Base-by-base conservation (phyloP, 345 rosid genomes). In the Nasturtium officinale region DNA sequence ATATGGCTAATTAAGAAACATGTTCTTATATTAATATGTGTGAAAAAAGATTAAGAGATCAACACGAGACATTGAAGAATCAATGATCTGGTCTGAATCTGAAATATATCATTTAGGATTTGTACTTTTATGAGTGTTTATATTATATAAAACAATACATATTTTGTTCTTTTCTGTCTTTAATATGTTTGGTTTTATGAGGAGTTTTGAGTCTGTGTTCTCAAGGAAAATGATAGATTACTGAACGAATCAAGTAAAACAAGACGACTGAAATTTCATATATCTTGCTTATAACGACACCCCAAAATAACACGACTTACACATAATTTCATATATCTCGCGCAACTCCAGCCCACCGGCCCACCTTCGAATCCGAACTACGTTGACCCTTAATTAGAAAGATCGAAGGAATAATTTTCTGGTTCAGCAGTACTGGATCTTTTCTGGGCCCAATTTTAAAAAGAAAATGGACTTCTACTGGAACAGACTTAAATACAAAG, bases 81-180 rank as follows among this genome's bases (percentile, higher is more conserved):
- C 67, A 29, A 17, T 28, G 8, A 4, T 50, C 20, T 74, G 17
- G 40, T 65, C 37, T 57, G 55, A 59, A 29, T 67, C 63, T 51
- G n/a, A 59, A 74, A 46, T 18, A 11, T 59, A 67, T 37, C 51
- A 15, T 54, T 51, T 74, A 74, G 78, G 12, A 11, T 67, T 66
- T 74, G 47, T 74, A 23, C 16, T 51, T 74, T 38, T 29, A 52
- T 37, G 61, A 16, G 50, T 74, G 20, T 37, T 7, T 65, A 65
- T 35, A 25, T 43, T 30, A 43, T 45, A 23, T 55, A 56, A 63
- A 63, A 48, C 37, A 56, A 25, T 37, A 26, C 26, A 67, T 60
- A 69, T 57, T 3, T 69, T 32, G 46, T 15, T 45, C 10, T 8
- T 26, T 18, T 35, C 26, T 25, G 17, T 35, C 50, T 16, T 18